Base-by-base conservation (phyloP, 2,329 filamentous ascomycete genomes). In the Fusarium sp. region DNA sequence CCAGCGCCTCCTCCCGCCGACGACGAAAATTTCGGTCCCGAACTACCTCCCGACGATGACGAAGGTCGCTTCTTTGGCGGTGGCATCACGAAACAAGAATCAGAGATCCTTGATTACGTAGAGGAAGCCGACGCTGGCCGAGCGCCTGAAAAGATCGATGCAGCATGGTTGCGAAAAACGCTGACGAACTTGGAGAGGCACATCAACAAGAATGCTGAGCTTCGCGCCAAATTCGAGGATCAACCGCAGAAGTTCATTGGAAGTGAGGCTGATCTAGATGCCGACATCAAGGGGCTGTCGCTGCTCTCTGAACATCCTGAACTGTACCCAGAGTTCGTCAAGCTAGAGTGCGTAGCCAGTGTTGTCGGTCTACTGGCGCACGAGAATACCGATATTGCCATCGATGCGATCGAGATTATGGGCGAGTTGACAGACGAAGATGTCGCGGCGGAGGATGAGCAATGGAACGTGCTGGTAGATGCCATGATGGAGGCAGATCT, bases 371-470 rank as follows among this genome's bases (percentile, higher is more conserved):
- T 99, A 59, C 85, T 99, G 54, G 92, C 96, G 21, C 96, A 99
- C 81, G 96, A 99, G 78, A 99, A 99, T 81, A 96, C 95, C 1
- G 96, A 99, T 79, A 97, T 99, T 73, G 95, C 96, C 16, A 97
- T 98, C 77, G 94, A 93, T 72, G 94, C 93, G 1, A 91, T 97
- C 56, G 93, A 98, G 83, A 93, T 98, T 52, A 90, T 99, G 57
- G 92, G 90, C 63, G 96, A 99, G 83, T 85, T 98, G 75, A 97
- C 94, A 19, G 96, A 98, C 77, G 95, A 99, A 80, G 96, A 98
- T 79, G 94, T 97, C 5, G 88, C 91, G 46, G 94, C 93, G 5
- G 90, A 92, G 67, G 91, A 95, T 76, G 90, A 90, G 62, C 91
- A 98, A 77, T 98, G 95, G 94, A 90, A 93, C 69, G 86, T 83